These are phyloP conservation scores for Apiospora kogelbergensis DNA, from an alignment of 2,329 filamentous ascomycete species.

Conservation along the genomic window DNA sequence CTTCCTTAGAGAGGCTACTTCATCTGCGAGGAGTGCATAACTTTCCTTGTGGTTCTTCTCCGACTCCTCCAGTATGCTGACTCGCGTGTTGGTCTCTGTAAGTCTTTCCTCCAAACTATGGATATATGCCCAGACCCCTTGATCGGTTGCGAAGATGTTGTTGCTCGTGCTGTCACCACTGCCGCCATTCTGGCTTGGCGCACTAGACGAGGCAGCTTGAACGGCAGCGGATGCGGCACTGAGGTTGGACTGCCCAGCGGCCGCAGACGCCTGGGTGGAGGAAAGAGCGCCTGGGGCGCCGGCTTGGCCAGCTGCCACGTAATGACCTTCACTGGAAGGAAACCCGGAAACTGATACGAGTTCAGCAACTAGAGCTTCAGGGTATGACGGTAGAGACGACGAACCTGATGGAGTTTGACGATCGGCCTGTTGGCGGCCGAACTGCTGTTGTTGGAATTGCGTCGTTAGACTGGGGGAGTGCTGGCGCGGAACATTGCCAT, in stretches of 20 bases:
- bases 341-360: conserved; percentile 28
- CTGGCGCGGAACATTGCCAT: conserved; percentile 53
- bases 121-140: conserved; percentile 71
- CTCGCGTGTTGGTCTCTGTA: conserved; percentile 45
- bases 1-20: conserved; percentile 33
- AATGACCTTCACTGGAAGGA: conserved; percentile 30
- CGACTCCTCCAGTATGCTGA: conserved; percentile 41
- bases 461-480: conserved; percentile 66
- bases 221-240: conserved; percentile 12
- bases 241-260: conserved; percentile 20
- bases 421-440: conserved; percentile 56
- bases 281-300: conserved; percentile 19
- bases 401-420: conserved; percentile 54
- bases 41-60: conserved; percentile 39
- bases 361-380: conserved; percentile 25
- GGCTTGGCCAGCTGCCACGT: conserved; percentile 25
- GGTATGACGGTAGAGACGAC: conserved; percentile 36
- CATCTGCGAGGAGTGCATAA: conserved; percentile 30
- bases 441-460: conserved; percentile 65
- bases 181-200: conserved; percentile 51
- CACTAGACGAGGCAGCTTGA: conserved; percentile 42
- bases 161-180: conserved; percentile 62
- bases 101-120: conserved; percentile 65
- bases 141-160: conserved; percentile 62
- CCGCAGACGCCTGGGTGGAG: conserved; percentile 24